A percentile compares a stretch with the other conserved stretches of the same genome.
These are phyloP conservation scores for Candida odintsovae DNA, from an alignment of 805 yeast genomes.

Conservation along the genomic window DNA sequence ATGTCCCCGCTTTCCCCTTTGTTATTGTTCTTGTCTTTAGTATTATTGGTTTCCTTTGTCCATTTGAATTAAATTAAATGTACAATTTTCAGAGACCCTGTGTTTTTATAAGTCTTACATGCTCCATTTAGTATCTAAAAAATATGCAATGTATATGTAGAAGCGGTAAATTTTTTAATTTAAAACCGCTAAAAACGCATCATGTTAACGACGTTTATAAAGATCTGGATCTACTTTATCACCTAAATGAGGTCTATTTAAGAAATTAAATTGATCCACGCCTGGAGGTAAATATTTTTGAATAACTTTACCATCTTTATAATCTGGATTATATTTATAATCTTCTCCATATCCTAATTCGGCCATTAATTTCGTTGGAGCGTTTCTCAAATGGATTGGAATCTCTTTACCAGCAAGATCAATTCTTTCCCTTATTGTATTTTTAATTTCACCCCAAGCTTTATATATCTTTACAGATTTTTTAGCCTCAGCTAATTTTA, in stretches of 20 bases:
- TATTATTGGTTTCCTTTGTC: background rate
- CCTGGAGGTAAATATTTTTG: slow-evolving; percentile 76
- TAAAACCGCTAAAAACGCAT: no score
- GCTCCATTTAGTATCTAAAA: no score
- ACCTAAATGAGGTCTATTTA: slow-evolving; percentile 56
- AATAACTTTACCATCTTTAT: slow-evolving; percentile 57
- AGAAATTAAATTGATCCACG: slow-evolving; percentile 41
- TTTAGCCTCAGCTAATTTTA: slow-evolving; percentile 78
- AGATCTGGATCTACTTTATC: slow-evolving; percentile 37
- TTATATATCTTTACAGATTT: slow-evolving; percentile 85
- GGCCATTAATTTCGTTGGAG: slow-evolving; percentile 88
- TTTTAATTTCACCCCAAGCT: slow-evolving; percentile 67
- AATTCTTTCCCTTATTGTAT: slow-evolving; percentile 46
- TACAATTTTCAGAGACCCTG: background rate
- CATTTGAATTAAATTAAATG: background rate
- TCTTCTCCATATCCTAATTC: slow-evolving; percentile 80
- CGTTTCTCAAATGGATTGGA: slow-evolving; percentile 84
- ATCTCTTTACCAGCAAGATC: slow-evolving; percentile 41
- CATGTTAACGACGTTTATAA: background rate
- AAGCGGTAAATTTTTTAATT: no score
- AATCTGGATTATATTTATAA: slow-evolving; percentile 88
- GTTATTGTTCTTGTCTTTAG: background rate
- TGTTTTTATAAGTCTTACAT: background rate
- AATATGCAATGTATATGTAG: no score
- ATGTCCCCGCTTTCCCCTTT: background rate